Percentiles rank a stretch among this genome's conserved stretches.
Evolutionary conservation across 2,329 filamentous ascomycete species (phyloP).

Genomic region (Exserohilum turcica): DNA sequence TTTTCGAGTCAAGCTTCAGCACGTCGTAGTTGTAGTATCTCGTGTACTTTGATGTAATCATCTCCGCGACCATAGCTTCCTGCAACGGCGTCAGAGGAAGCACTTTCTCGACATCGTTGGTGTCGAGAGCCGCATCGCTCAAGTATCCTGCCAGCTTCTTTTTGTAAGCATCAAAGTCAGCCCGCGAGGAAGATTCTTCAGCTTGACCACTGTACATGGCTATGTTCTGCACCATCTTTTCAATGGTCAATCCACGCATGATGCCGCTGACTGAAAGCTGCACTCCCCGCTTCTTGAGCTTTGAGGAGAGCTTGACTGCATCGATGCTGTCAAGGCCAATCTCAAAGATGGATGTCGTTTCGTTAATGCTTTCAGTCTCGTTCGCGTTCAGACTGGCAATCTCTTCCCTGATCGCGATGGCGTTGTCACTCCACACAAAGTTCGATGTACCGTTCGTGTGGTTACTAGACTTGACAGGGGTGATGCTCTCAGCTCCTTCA

Average conservation of each 20-base stretch:
- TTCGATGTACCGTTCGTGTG: background rate
- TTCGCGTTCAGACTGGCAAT: slow-evolving; percentile 67
- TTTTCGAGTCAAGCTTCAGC: slow-evolving; percentile 61
- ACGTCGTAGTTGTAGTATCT: slow-evolving; percentile 88
- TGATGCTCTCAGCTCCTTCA: background rate
- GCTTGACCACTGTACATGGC: slow-evolving; percentile 5
- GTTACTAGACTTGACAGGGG: background rate
- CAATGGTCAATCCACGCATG: slow-evolving; percentile 72
- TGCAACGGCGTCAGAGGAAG: slow-evolving; percentile 82
- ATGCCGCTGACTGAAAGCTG: slow-evolving; percentile 74
- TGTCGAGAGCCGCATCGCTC: slow-evolving; percentile 42
- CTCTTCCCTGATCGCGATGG: slow-evolving; percentile 62
- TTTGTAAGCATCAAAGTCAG: slow-evolving; percentile 27
- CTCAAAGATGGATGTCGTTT: slow-evolving; percentile 72
- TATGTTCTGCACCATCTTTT: slow-evolving; percentile 57
- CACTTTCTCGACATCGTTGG: slow-evolving; percentile 60
- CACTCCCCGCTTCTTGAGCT: slow-evolving; percentile 66
- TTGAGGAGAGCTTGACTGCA: slow-evolving; percentile 79
- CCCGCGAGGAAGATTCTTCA: slow-evolving; percentile 8
- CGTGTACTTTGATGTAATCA: slow-evolving; percentile 73
- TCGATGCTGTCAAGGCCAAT: slow-evolving; percentile 93
- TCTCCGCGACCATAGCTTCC: slow-evolving; percentile 83
- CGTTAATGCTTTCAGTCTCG: slow-evolving; percentile 57
- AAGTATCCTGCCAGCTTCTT: slow-evolving; percentile 47
- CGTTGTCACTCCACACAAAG: slow-evolving; percentile 65